phyloP scores from a whole-genome alignment of 208 protist genomes.

The Trypanosoma vivax region DNA sequence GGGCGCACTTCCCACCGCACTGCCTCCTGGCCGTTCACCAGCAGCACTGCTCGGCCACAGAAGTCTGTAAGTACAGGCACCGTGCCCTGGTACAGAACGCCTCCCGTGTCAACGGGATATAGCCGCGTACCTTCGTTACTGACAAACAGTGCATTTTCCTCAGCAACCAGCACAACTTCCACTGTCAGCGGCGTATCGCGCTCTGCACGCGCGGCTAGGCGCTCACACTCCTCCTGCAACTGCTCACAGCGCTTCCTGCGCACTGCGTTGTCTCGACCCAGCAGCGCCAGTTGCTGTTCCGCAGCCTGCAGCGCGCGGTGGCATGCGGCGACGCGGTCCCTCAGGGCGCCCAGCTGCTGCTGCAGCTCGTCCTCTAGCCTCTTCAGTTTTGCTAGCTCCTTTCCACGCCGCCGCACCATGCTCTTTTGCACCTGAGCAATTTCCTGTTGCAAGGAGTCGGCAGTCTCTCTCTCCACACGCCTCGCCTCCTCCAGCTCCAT shows the following conservation, averaged over 20 bases:
- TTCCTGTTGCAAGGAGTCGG: slow-evolving; percentile 10
- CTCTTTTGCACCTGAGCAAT: slow-evolving; percentile 12
- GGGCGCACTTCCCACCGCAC: slow-evolving; percentile 38
- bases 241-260: slow-evolving; percentile 27
- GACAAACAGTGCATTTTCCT: not conserved
- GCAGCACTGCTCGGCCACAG: slow-evolving; percentile 28
- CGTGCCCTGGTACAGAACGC: slow-evolving; percentile 24
- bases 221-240: slow-evolving; percentile 24
- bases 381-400: slow-evolving; percentile 49
- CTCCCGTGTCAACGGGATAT: not conserved
- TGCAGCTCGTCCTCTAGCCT: slow-evolving; percentile 43
- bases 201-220: slow-evolving; percentile 10
- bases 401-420: slow-evolving; percentile 34
- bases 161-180: slow-evolving; percentile 18
- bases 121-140: not conserved
- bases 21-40: slow-evolving; percentile 41
- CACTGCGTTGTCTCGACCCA: slow-evolving; percentile 40
- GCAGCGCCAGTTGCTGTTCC: slow-evolving; percentile 31
- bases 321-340: slow-evolving; percentile 14
- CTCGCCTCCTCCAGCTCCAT: not conserved
- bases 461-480: not conserved
- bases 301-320: slow-evolving; percentile 12
- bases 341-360: slow-evolving; percentile 22
- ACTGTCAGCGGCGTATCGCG: slow-evolving; percentile 11
- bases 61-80: slow-evolving; percentile 23